phyloP scores from a whole-genome alignment of 139 green algal species.

The Ostreobium quekettii region DNA sequence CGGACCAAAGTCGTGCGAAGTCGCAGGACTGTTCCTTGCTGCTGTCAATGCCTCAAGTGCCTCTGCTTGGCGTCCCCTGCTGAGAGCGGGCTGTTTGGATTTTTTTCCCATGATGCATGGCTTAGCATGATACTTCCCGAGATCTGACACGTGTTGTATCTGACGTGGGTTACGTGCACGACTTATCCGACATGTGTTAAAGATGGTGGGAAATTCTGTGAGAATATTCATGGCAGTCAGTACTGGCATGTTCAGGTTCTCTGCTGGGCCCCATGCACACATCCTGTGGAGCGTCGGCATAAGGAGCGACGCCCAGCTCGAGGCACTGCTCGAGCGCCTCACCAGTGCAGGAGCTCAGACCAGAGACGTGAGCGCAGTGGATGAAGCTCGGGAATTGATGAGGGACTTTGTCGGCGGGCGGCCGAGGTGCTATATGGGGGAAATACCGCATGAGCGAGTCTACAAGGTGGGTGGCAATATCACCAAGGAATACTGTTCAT shows the following conservation, averaged over 20 bases:
- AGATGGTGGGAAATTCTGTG: too few species aligned
- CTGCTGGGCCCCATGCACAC: constrained; percentile 40
- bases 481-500: not conserved
- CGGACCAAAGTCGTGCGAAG: too few species aligned
- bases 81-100: too few species aligned
- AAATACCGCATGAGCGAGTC: constrained; percentile 65
- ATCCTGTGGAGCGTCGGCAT: constrained; percentile 64
- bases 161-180: too few species aligned
- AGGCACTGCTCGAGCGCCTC: constrained; percentile 54
- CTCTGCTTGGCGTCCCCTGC: too few species aligned
- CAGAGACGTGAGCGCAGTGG: constrained; percentile 59
- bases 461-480: constrained; percentile 38
- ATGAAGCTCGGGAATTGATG: constrained; percentile 73
- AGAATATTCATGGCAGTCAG: too few species aligned
- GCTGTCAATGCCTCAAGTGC: too few species aligned
- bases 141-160: too few species aligned
- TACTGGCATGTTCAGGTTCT: constrained; percentile 58
- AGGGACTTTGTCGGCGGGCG: constrained; percentile 79
- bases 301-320: constrained; percentile 27
- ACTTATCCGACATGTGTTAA: too few species aligned
- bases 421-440: constrained; percentile 55
- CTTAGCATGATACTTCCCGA: too few species aligned
- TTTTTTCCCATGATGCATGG: too few species aligned
- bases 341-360: constrained; percentile 31
- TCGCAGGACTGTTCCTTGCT: too few species aligned